phyloP scores from a whole-genome alignment of 2,329 filamentous ascomycete genomes.

The Metarhizium brunneum region DNA sequence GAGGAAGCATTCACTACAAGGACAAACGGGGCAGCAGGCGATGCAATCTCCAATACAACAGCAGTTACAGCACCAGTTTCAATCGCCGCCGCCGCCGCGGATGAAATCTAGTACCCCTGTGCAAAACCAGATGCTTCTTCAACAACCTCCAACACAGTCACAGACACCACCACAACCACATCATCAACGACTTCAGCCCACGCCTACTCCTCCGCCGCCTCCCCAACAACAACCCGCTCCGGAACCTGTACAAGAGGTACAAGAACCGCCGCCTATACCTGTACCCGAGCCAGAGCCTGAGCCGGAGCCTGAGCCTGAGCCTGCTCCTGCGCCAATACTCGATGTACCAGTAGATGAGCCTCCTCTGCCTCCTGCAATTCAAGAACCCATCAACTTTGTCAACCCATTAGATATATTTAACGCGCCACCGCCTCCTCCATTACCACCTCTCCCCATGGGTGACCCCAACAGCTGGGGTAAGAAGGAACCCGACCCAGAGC shows the following conservation, averaged over 20 bases:
- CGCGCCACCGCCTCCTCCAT: constrained; percentile 17
- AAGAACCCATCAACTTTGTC: constrained; percentile 22
- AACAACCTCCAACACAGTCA: constrained; percentile 7
- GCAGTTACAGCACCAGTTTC: constrained; percentile 20
- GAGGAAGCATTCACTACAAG: constrained; percentile 8
- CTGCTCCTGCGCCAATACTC: background rate
- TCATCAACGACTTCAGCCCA: constrained; percentile 11
- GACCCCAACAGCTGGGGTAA: constrained; percentile 11
- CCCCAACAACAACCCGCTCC: background rate
- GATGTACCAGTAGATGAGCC: background rate
- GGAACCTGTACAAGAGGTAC: constrained; percentile 4
- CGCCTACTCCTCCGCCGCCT: constrained; percentile 1
- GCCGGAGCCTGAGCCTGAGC: background rate
- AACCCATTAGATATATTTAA: constrained; percentile 29
- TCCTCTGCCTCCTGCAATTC: constrained; percentile 3
- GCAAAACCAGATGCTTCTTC: constrained; percentile 17
- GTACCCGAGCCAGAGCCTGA: background rate
- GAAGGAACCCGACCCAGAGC: background rate
- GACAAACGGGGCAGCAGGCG: constrained; percentile 5
- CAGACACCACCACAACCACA: constrained; percentile 15
- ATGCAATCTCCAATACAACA: constrained; percentile 8
- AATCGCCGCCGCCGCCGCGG: constrained; percentile 6
- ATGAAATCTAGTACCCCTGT: background rate
- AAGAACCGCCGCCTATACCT: background rate
- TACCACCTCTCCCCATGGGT: constrained; percentile 16